phyloP scores from a whole-genome alignment of 208 protist species.

The Leishmania braziliensis region DNA sequence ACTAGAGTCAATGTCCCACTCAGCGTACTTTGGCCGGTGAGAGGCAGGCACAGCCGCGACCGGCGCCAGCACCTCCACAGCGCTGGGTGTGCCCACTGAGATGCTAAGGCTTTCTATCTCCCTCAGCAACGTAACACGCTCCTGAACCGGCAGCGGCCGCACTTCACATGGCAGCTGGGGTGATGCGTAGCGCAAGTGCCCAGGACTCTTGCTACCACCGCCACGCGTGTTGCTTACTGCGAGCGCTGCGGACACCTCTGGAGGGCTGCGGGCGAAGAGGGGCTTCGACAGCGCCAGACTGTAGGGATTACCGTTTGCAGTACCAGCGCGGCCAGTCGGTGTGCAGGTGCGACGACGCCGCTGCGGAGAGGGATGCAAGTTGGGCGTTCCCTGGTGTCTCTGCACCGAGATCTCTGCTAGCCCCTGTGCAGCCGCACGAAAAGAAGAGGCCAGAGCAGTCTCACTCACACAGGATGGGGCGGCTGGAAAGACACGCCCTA shows the following conservation, averaged over 20 bases:
- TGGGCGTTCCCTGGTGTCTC: not conserved
- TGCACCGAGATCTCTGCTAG: not conserved
- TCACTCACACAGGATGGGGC: not conserved
- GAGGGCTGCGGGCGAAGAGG: not conserved
- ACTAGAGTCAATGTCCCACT: not conserved
- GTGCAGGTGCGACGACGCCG: not conserved
- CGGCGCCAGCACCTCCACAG: conserved; percentile 42
- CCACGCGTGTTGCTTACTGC: not conserved
- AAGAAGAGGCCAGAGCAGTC: not conserved
- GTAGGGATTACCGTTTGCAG: too few species aligned
- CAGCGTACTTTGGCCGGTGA: not conserved
- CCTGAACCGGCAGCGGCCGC: conserved; percentile 18
- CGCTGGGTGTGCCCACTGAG: conserved; percentile 24
- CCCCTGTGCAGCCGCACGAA: not conserved
- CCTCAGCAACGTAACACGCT: conserved; percentile 37
- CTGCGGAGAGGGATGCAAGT: not conserved
- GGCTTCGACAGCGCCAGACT: not conserved
- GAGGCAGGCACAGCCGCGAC: not conserved
- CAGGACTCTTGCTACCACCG: not conserved
- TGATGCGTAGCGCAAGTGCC: conserved; percentile 13
- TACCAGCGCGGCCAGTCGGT: not conserved
- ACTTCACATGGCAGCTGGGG: conserved; percentile 27
- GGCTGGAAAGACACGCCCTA: not conserved
- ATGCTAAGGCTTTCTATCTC: conserved; percentile 53
- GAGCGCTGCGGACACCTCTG: not conserved